Conservation (phyloP, 805 yeast genomes). For the Teunomyces kruisii region DNA sequence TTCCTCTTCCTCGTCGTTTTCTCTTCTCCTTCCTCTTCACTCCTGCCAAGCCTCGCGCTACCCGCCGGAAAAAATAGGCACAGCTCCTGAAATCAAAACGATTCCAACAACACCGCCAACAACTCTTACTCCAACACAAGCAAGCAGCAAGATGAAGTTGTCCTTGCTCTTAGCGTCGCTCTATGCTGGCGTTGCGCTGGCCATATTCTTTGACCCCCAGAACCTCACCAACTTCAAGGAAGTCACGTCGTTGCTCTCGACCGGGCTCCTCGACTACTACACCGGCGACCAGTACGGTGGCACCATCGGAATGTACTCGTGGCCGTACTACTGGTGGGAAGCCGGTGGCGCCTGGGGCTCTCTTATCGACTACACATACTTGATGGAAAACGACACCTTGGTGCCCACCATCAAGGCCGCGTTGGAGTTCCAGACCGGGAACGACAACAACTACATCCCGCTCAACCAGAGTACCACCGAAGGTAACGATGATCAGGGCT, state of each 20-base stretch:
- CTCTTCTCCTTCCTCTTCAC: no score
- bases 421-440: conserved; percentile 64
- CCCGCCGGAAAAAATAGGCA: not conserved
- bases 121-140: not conserved
- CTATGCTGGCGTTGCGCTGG: conserved; percentile 14
- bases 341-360: conserved; percentile 96
- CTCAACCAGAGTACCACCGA: conserved; percentile 86
- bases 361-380: conserved; percentile 74
- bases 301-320: conserved; percentile 79
- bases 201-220: conserved; percentile 37
- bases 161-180: not conserved
- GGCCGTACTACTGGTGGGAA: conserved; percentile 98
- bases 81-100: not conserved
- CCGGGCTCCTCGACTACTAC: conserved; percentile 82
- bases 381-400: conserved; percentile 68
- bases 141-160: not conserved
- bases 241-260: conserved; percentile 60
- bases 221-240: conserved; percentile 46
- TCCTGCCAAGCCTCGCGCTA: no score
- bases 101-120: not conserved
- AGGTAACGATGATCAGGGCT: conserved; percentile 97
- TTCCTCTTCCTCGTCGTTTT: no score
- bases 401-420: conserved; percentile 59
- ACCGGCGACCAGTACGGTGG: conserved; percentile 69
- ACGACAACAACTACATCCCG: conserved; percentile 78